phyloP scores from a whole-genome alignment of 140 eudicot species.

The Oenanthe javanica region DNA sequence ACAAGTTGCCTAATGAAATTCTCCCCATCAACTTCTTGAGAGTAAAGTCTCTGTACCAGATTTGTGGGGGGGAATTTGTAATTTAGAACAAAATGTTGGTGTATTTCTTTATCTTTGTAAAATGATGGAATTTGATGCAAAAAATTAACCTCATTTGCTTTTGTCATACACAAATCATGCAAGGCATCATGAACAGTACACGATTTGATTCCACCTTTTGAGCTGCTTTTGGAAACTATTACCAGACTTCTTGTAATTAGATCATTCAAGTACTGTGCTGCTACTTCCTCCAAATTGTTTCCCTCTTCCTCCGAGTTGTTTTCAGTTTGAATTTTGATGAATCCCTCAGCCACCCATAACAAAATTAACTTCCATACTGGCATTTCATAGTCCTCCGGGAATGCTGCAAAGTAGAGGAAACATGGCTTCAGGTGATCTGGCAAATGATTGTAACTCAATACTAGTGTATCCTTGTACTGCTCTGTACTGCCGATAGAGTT shows the following conservation, averaged over 20 bases:
- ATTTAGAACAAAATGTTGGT: constrained; percentile 10
- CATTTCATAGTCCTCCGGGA: neutral
- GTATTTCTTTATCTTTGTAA: neutral
- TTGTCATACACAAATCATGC: neutral
- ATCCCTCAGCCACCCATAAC: constrained; percentile 7
- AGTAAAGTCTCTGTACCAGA: neutral
- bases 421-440: constrained; percentile 1
- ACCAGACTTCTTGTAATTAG: neutral
- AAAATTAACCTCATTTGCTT: constrained; percentile 14
- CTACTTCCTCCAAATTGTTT: constrained; percentile 10
- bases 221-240: neutral
- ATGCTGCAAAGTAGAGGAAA: constrained; percentile 6
- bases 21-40: neutral
- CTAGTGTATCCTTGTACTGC: neutral
- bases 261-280: neutral
- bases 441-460: constrained; percentile 3
- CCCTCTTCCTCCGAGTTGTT: too few species aligned
- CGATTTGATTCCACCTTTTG: neutral
- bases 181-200: neutral
- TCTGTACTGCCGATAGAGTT: neutral
- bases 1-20: neutral
- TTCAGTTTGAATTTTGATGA: neutral
- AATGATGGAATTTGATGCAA: neutral
- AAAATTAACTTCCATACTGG: neutral
- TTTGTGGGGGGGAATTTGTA: neutral